Conservation (phyloP, 768 basidiomycete genomes). For the Trametes punicea region DNA sequence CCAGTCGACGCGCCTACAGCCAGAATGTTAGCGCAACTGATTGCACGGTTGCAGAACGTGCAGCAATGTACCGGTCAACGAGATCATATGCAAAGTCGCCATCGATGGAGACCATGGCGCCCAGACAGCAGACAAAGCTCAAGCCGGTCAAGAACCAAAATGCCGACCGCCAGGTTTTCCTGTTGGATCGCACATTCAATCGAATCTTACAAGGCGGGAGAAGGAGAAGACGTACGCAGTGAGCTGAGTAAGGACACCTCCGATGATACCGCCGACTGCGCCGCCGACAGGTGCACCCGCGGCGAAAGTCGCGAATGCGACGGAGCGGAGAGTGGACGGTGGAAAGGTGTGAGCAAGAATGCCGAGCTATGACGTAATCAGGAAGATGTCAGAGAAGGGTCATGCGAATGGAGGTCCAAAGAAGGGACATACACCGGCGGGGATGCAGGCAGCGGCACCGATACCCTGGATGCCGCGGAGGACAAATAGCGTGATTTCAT, state of each 20-base stretch:
- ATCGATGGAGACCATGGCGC: slow-evolving; percentile 61
- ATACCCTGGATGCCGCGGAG: slow-evolving; percentile 80
- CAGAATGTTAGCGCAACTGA: neutral
- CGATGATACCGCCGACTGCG: slow-evolving; percentile 63
- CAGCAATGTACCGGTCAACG: slow-evolving; percentile 26
- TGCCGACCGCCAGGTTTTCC: slow-evolving; percentile 61
- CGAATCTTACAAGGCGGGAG: too few relatives aligned
- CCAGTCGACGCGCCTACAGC: slow-evolving; percentile 61
- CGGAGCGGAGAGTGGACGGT: slow-evolving; percentile 58
- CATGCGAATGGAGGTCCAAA: neutral
- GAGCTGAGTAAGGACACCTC: slow-evolving; percentile 68
- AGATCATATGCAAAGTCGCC: slow-evolving; percentile 40
- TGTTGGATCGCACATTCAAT: neutral
- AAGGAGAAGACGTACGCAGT: slow-evolving; percentile 29
- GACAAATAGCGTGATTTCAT: slow-evolving; percentile 58
- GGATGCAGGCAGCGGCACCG: slow-evolving; percentile 72
- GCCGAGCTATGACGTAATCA: too few relatives aligned
- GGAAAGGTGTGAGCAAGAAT: slow-evolving; percentile 81
- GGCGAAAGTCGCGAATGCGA: slow-evolving; percentile 80
- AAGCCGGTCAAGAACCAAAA: slow-evolving; percentile 63
- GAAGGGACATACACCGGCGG: slow-evolving; percentile 53
- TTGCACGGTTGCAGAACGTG: neutral
- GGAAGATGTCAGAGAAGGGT: neutral
- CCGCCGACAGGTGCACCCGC: slow-evolving; percentile 84
- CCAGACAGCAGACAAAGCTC: slow-evolving; percentile 46